Evolutionary conservation across 176 grass and related monocot species (phyloP), one percentile per base, ranked within the genome.

Genomic region (Eragrostis nindensis): DNA sequence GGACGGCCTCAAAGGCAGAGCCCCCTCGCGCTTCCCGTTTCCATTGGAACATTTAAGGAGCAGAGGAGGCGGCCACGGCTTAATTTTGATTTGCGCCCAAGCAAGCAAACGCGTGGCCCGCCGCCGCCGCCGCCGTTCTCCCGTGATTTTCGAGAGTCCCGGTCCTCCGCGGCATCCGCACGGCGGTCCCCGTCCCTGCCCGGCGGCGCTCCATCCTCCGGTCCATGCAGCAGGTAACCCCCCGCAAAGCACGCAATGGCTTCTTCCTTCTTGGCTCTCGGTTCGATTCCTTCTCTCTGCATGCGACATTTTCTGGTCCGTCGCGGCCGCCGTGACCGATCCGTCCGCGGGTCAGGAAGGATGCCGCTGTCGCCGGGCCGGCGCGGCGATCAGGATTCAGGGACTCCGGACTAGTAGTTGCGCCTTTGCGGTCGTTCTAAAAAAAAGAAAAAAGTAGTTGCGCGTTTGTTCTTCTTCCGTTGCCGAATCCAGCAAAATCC

Each of bases 171-270:
- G 13, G 13, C 14, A 12, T 16, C 60, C 26, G 26, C 29, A 64
- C 62, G 13, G 62, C 27, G 62, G 30, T 64, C 62, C 15, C 7
- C 6, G 14, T 3, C 17, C 6, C 21, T 54, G 52, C 18, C 17
- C 52, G 2, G 52, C 52, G 18, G 18, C 18, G 52, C 48, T 14
- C 48, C 14, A 14, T 50, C 48, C 14, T 50, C 48, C 15, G 48
- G 14, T 50, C 48, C 62, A 64, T 64, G 62, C 62, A 64, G 62
- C 62, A 64, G 62, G 62, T 64, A 64, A 32, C 5, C 27, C 27
- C 62, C 14, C 57, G 32, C 32, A 36, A 36, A 36, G 12, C 45
- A 11, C 45, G 29, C 29, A 64, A 64, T 64, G 62, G 62, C 29
- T 32, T 64, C 62, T 61, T 26, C 10, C 57, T 61, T 61, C 57